Evolutionary conservation across 768 basidiomycete species (phyloP).

Genomic region (Leccinellum luteum): DNA sequence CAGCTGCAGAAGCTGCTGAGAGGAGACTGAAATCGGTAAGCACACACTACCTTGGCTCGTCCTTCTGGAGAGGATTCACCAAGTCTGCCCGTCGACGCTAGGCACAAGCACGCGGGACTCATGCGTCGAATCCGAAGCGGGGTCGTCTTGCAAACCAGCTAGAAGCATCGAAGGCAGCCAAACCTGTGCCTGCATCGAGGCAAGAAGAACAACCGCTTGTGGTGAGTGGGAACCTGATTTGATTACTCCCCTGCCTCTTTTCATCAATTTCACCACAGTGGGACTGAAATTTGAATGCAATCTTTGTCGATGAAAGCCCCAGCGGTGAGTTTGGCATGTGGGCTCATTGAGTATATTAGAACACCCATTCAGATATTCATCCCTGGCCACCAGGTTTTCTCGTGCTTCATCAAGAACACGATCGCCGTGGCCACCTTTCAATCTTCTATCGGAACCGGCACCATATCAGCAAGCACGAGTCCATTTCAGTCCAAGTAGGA

Average conservation of each 20-base stretch:
- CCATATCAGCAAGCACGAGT: slow-evolving; percentile 20
- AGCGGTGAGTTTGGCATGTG: slow-evolving; percentile 24
- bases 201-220: slow-evolving; percentile 40
- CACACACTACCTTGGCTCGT: slow-evolving; percentile 6
- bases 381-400: slow-evolving; percentile 34
- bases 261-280: slow-evolving; percentile 37
- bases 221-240: slow-evolving; percentile 36
- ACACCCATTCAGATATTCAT: slow-evolving; percentile 21
- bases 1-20: slow-evolving; percentile 64
- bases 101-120: slow-evolving; percentile 44
- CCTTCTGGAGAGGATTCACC: slow-evolving; percentile 25
- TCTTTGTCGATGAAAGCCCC: slow-evolving; percentile 20
- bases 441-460: slow-evolving; percentile 33
- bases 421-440: slow-evolving; percentile 30
- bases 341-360: slow-evolving; percentile 13
- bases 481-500: slow-evolving; percentile 20
- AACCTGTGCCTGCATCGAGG: slow-evolving; percentile 37
- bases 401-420: slow-evolving; percentile 29
- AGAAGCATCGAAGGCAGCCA: slow-evolving; percentile 38
- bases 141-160: slow-evolving; percentile 44
- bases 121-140: slow-evolving; percentile 43
- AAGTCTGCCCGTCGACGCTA: slow-evolving; percentile 17
- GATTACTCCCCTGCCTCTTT: slow-evolving; percentile 21
- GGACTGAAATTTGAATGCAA: slow-evolving; percentile 35
- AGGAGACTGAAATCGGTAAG: slow-evolving; percentile 55